Conservation (phyloP, 495 filamentous ascomycete genomes). For the Hyaloscypha variabilis region DNA sequence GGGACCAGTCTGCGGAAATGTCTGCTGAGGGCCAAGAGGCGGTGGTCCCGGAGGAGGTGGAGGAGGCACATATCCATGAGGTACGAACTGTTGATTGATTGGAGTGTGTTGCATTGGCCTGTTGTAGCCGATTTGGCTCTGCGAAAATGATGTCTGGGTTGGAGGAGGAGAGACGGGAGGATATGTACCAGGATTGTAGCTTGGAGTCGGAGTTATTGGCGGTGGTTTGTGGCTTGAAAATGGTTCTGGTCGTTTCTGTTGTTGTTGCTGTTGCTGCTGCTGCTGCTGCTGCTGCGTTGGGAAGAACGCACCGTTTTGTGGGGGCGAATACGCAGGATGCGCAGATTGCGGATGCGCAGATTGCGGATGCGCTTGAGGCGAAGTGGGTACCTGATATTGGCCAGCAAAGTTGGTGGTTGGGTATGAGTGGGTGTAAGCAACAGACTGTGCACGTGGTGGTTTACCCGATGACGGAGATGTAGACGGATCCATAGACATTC, state of each 20-base stretch:
- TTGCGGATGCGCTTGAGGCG: conserved; percentile 37
- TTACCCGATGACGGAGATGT: conserved; percentile 47
- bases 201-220: conserved; percentile 22
- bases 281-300: conserved; percentile 28
- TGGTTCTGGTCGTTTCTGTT: conserved; percentile 16
- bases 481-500: conserved; percentile 78
- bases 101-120: conserved; percentile 57
- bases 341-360: conserved; percentile 37
- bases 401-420: conserved; percentile 47
- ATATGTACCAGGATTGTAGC: conserved; percentile 41
- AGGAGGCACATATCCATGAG: conserved; percentile 85
- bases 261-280: conserved; percentile 25
- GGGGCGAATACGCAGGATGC: conserved; percentile 34
- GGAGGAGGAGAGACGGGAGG: conserved; percentile 57
- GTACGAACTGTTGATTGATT: conserved; percentile 53
- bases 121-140: conserved; percentile 18
- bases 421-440: conserved; percentile 46
- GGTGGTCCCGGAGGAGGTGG: conserved; percentile 86
- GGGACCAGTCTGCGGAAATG: conserved; percentile 62
- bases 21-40: conserved; percentile 71
- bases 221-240: conserved; percentile 21
- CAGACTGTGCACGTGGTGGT: conserved; percentile 49
- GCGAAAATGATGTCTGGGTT: conserved; percentile 49
- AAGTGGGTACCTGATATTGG: conserved; percentile 55
- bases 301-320: conserved; percentile 37